Base-by-base conservation (phyloP, 2,329 filamentous ascomycete genomes). In the Nigrospora sphaerica region DNA sequence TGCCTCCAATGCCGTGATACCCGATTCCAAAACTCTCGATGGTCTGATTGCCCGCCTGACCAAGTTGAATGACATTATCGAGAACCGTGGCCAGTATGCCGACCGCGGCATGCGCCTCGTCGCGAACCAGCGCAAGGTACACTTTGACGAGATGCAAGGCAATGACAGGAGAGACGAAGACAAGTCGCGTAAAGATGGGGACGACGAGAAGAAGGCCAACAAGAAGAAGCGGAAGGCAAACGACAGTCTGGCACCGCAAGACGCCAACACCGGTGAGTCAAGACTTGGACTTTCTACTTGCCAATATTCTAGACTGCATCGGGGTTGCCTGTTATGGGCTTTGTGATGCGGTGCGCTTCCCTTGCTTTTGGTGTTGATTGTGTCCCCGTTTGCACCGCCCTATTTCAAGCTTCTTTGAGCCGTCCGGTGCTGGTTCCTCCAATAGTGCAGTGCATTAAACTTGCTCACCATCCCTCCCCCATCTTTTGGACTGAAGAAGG, bases 211-310 rank as follows among this genome's bases (percentile, higher is more conserved):
- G 50, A 79, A 79, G 57, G 68, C 73, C 19, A 90, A 91, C 63
- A 76, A 85, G 53, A 90, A 88, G 74, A 90, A 88, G 71, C 83
- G 86, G 62, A 90, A 89, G 67, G 86, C 85, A 19, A 71, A 78
- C 9, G 81, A 83, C 48, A 72, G 65, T 45, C 68, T 78, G 32
- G 72, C 72, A 48, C 74, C 79, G 10, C 79, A 77, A 49, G 81
- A 86, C 51, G 63, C 54, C 6, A 58, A 58, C 44, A 54, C 46
- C 23, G 60, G 61, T 63, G 48, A 54, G 59, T 56, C 23, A 6
- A 2, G 23, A 10, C 23, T 28, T 6, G 6, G 23, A 28, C 6
- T 28, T 28, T 9, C 23, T 28, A 28, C 23, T 28, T 28, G 23
- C 23, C 23, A 28, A 28, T 10, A 2, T 28, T 28, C 23, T 28